Evolutionary conservation across 2,329 filamentous ascomycete species (phyloP).

Genomic region (Hymenoscyphus albidus): DNA sequence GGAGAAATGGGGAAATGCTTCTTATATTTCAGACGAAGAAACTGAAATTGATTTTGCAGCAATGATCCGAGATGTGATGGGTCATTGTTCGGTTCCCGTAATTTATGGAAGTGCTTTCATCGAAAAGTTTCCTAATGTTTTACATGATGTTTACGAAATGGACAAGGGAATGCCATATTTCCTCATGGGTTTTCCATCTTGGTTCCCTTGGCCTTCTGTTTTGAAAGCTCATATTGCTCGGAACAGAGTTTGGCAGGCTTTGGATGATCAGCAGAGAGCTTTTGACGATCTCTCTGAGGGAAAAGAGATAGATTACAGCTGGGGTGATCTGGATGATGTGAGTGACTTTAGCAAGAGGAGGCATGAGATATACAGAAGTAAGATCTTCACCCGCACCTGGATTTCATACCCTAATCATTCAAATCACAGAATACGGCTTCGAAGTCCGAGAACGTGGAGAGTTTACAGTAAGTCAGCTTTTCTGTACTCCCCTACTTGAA

Average conservation of each 20-base stretch:
- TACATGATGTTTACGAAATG: conserved; percentile 53
- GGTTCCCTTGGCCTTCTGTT: conserved; percentile 49
- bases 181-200: conserved; percentile 51
- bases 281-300: conserved; percentile 42
- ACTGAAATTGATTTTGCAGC: conserved; percentile 50
- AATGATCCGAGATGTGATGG: conserved; percentile 55
- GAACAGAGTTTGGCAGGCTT: conserved; percentile 38
- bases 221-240: conserved; percentile 46
- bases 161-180: conserved; percentile 52
- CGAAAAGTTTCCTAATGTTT: conserved; percentile 48
- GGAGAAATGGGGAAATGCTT: conserved; percentile 51
- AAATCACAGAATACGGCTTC: conserved; percentile 33
- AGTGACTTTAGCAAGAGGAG: conserved; percentile 43
- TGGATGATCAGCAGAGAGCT: conserved; percentile 42
- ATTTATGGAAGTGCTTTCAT: conserved; percentile 51
- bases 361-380: conserved; percentile 39
- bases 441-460: conserved; percentile 41
- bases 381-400: conserved; percentile 10
- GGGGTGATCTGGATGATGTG: conserved; percentile 46
- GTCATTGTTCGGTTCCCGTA: conserved; percentile 45
- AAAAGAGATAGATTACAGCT: conserved; percentile 39
- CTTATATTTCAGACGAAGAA: conserved; percentile 40
- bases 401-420: conserved; percentile 13
- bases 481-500: background rate
- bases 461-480: conserved; percentile 35